These are phyloP conservation scores for Sarocladiaceae sp. DNA, from an alignment of 2,329 filamentous ascomycete genomes.

Conservation along the genomic window DNA sequence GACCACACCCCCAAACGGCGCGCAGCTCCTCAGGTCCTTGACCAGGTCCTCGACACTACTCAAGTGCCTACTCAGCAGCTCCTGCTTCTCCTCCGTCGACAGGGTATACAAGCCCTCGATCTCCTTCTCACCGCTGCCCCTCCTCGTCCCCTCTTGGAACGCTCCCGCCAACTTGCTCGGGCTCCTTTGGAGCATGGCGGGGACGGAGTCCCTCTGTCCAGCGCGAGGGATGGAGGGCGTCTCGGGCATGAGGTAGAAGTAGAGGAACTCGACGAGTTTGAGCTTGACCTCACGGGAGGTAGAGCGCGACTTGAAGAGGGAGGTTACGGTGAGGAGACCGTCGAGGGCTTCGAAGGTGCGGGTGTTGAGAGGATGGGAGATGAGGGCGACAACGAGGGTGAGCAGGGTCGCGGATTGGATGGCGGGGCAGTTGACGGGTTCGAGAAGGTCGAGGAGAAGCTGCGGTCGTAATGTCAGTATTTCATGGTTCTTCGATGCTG, in stretches of 20 bases:
- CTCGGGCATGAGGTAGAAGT: slow-evolving; percentile 98
- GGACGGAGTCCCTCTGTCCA: slow-evolving; percentile 36
- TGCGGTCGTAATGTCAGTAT: slow-evolving; percentile 21
- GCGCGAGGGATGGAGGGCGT: slow-evolving; percentile 51
- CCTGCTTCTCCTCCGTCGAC: slow-evolving; percentile 76
- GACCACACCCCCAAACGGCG: slow-evolving; percentile 62
- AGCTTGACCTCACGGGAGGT: slow-evolving; percentile 87
- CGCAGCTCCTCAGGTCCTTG: slow-evolving; percentile 72
- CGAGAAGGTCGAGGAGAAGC: slow-evolving; percentile 89
- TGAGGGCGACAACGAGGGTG: slow-evolving; percentile 80
- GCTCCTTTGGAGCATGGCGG: slow-evolving; percentile 55
- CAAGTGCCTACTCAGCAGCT: slow-evolving; percentile 67
- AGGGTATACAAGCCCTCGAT: slow-evolving; percentile 39
- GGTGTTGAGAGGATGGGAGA: slow-evolving; percentile 81
- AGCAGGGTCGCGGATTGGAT: slow-evolving; percentile 88
- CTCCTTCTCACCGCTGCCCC: slow-evolving; percentile 20
- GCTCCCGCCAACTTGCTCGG: slow-evolving; percentile 61
- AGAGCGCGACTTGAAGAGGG: slow-evolving; percentile 81
- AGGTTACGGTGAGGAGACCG: slow-evolving; percentile 84
- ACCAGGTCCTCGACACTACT: slow-evolving; percentile 81
- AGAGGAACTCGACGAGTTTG: slow-evolving; percentile 93
- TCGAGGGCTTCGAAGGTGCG: slow-evolving; percentile 89
- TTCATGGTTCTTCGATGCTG: background rate
- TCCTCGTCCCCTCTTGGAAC: slow-evolving; percentile 32
- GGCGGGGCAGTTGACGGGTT: slow-evolving; percentile 83